Evolutionary conservation across 2,329 filamentous ascomycete species (phyloP).

Genomic region (Alternaria panax): DNA sequence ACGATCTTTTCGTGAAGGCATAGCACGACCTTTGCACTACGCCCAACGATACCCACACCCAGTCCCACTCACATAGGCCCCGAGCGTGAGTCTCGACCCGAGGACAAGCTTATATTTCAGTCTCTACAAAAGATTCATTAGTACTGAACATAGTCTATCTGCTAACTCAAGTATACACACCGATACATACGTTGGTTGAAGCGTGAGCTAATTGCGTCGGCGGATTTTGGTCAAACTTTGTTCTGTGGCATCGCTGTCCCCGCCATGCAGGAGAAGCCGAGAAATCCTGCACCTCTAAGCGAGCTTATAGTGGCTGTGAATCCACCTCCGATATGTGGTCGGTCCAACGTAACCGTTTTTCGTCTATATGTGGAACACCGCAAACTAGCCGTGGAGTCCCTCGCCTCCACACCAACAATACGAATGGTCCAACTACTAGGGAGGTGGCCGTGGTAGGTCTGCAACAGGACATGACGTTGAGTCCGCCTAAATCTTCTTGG

Average conservation of each 20-base stretch:
- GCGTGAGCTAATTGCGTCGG: slow-evolving; percentile 7
- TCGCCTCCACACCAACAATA: slow-evolving; percentile 5
- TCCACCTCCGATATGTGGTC: slow-evolving; percentile 20
- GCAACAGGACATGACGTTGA: background rate
- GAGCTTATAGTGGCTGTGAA: slow-evolving; percentile 18
- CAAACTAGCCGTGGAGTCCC: slow-evolving; percentile 6
- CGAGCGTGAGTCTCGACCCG: slow-evolving; percentile 21
- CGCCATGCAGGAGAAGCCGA: slow-evolving; percentile 20
- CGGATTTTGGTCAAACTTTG: slow-evolving; percentile 16
- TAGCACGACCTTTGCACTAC: slow-evolving; percentile 18
- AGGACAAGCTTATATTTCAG: slow-evolving; percentile 26
- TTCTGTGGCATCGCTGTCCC: slow-evolving; percentile 15
- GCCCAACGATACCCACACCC: slow-evolving; percentile 22
- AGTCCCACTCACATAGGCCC: slow-evolving; percentile 15
- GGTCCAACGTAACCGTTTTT: slow-evolving; percentile 23
- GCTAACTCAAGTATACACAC: slow-evolving; percentile 14
- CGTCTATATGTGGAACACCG: slow-evolving; percentile 9
- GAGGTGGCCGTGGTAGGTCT: background rate
- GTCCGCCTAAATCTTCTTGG: slow-evolving; percentile 4
- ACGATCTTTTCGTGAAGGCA: slow-evolving; percentile 28
- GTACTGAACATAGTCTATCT: slow-evolving; percentile 2
- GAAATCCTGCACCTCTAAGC: slow-evolving; percentile 14
- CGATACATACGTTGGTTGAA: slow-evolving; percentile 7
- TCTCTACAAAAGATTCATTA: slow-evolving; percentile 9
- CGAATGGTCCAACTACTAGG: background rate